A percentile compares a stretch with the other conserved stretches of the same genome.
phyloP scores from a whole-genome alignment of 139 green algal genomes.

The Astrephomene gubernaculifera region DNA sequence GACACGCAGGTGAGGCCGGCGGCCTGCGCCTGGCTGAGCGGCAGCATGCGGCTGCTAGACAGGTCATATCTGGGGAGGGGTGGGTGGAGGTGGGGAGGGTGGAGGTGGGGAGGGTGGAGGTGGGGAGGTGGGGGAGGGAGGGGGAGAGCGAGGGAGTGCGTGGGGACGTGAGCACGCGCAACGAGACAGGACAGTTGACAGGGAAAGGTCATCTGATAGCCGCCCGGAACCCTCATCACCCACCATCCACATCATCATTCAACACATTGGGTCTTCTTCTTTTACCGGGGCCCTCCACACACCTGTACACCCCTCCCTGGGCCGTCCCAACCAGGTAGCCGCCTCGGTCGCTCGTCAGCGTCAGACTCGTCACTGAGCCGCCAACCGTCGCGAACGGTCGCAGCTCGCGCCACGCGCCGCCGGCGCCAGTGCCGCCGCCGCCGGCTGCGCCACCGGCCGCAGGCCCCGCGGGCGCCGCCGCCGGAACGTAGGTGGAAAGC shows the following conservation, averaged over 20 bases:
- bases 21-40: slow-evolving; percentile 13
- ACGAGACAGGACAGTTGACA: not conserved
- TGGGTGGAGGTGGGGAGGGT: not conserved
- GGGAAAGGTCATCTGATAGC: no score
- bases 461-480: slow-evolving; percentile 34
- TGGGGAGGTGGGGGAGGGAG: not conserved
- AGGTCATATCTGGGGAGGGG: no score
- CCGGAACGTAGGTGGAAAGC: slow-evolving; percentile 18
- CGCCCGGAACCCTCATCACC: no score
- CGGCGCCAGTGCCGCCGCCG: slow-evolving; percentile 48
- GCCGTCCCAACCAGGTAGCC: slow-evolving; percentile 58
- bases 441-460: slow-evolving; percentile 56
- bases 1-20: slow-evolving; percentile 21
- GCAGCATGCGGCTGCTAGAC: no score
- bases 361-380: slow-evolving; percentile 55
- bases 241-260: no score
- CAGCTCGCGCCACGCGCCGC: slow-evolving; percentile 53
- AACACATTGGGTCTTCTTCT: no score
- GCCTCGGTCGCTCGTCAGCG: slow-evolving; percentile 25
- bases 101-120: not conserved
- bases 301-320: slow-evolving; percentile 48
- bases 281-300: no score
- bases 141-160: not conserved
- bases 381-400: slow-evolving; percentile 52
- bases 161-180: no score